Base-by-base conservation (phyloP, 768 basidiomycete species). In the Obba rivulosa region DNA sequence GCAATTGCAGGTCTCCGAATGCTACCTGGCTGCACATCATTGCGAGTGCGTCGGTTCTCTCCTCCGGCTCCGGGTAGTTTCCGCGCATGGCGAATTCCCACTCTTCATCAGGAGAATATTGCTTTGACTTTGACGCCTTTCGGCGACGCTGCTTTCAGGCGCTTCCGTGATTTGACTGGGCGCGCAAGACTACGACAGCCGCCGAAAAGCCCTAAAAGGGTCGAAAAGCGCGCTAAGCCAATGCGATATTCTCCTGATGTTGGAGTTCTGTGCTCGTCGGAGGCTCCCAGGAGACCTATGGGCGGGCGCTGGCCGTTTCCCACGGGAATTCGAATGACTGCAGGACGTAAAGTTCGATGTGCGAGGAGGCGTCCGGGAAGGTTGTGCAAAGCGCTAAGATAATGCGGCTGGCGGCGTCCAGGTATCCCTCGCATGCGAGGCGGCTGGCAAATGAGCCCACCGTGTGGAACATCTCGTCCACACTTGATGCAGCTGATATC, bases 391-490 rank as follows among this genome's bases (percentile, higher is more conserved):
- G 18, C 16, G 44, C 31, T 8, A 45, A 22, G 3, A 45, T 21
- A 13, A 45, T n/a, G 28, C 17, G 3, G 44, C 36, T 45, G 44
- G 31, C 25, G 31, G 44, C 44, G n/a, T 35, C 31, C 17, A 34
- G 18, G 8, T 34, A 45, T n/a, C 44, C 34, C 18, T 45, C 44
- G 31, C 25, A 21, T 10, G 28, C 44, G n/a, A 45, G 31, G 9
- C 44, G 44, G 31, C 16, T 22, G 28, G 44, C 44, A 21, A 45
- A 45, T n/a, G n/a, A n/a, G n/a, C n/a, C n/a, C n/a, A n/a, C n/a
- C n/a, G n/a, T n/a, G n/a, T n/a, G n/a, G n/a, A n/a, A n/a, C n/a
- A n/a, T n/a, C n/a, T n/a, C n/a, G n/a, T n/a, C n/a, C n/a, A n/a
- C n/a, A n/a, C n/a, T n/a, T n/a, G n/a, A n/a, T n/a, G n/a, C n/a